Evolutionary conservation across 176 grass and related monocot species (phyloP), one percentile per base, ranked within the genome.

Genomic region (Hordeum marinum): DNA sequence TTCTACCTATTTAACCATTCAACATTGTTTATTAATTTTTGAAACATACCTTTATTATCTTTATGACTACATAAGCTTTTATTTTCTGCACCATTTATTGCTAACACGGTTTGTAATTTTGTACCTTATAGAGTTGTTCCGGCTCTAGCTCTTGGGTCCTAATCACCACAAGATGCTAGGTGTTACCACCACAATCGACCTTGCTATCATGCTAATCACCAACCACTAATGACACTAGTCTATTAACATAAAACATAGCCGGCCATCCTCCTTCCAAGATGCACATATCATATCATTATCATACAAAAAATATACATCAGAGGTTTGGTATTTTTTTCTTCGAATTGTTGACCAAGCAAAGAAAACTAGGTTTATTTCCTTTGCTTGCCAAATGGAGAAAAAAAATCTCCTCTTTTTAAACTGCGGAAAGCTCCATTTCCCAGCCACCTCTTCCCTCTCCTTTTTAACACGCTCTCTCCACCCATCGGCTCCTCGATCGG

Each of bases 231-330:
- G 52, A 42, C 69, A 76, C 27, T 34, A 25, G 62, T 40, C n/a
- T 20, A 57, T 11, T 9, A 21, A 29, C 40, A 73, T 61, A 84
- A 36, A 37, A 6, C 11, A 68, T 42, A 79, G 83, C 77, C 61
- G 50, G 77, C 71, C 83, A 69, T 70, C 83, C 60, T 50, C 4
- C 37, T 57, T 2, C 50, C 35, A 20, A 80, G 21, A 43, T 11
- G 21, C 36, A 54, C 60, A 75, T 50, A 81, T 85, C 60, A 75
- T 50, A 81, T 85, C 88, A 1, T 61, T 89, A 25, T 85, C 39
- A 81, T 62, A 13, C 48, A 68, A n/a, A 69, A 58, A 36, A 7
- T 57, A 21, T 20, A 18, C 1, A n/a, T 24, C n/a, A 63, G 7
- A 41, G 39, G 8, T 41, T 41, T 41, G 37, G 29, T 29, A 39